A percentile compares a stretch with the other conserved stretches of the same genome.
Conservation (phyloP, 768 basidiomycete genomes). For the Rhodotorula sphaerocarpa region DNA sequence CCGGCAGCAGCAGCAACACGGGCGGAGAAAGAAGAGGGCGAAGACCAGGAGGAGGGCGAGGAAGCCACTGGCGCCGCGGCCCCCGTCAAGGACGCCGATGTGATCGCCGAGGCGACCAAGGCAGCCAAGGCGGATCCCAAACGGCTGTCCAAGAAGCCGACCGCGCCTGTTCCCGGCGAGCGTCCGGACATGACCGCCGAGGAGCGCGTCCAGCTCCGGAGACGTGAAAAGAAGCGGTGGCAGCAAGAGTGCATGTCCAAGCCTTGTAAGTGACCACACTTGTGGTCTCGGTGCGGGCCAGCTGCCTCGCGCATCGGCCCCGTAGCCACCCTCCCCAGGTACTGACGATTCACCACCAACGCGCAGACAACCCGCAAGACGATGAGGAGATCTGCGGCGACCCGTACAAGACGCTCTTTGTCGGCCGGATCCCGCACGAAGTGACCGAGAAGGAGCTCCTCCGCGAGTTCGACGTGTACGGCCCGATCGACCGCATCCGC, state of each 20-base stretch:
- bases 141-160: slow-evolving; percentile 46
- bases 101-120: slow-evolving; percentile 49
- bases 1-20: no score
- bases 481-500: slow-evolving; percentile 85
- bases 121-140: slow-evolving; percentile 15
- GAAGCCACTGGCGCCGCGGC: slow-evolving; percentile 3
- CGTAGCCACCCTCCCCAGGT: no score
- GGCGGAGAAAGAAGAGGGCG: no score
- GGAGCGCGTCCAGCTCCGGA: slow-evolving; percentile 68
- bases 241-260: slow-evolving; percentile 65
- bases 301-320: background rate
- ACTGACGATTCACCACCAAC: background rate
- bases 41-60: slow-evolving; percentile 29
- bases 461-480: slow-evolving; percentile 90
- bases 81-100: slow-evolving; percentile 1
- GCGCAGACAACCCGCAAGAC: slow-evolving; percentile 79
- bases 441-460: slow-evolving; percentile 86
- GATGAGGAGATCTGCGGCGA: slow-evolving; percentile 86
- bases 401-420: slow-evolving; percentile 96
- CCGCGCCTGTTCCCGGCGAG: background rate
- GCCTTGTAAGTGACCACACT: slow-evolving; percentile 45
- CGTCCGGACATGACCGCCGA: slow-evolving; percentile 47
- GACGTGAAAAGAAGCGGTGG: slow-evolving; percentile 54
- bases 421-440: slow-evolving; percentile 81
- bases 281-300: background rate